Base-by-base conservation (phyloP, 305 asterid genomes). In the Ajuga reptans region DNA sequence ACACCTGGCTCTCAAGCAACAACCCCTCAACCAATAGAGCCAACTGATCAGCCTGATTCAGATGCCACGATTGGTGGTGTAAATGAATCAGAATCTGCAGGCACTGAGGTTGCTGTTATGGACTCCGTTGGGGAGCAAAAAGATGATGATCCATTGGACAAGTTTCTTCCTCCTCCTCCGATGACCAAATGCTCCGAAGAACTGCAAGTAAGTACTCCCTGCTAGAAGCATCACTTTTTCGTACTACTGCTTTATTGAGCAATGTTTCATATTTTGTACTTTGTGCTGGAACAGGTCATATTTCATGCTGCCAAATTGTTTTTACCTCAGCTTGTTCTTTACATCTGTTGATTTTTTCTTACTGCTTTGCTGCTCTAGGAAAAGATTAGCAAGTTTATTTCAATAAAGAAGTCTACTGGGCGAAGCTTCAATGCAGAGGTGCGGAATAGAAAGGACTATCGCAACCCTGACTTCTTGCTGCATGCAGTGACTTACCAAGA, bases 401-500 rank as follows among this genome's bases (percentile, higher is more conserved):
- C 77, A 33, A 69, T 90, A 72, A 90, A 85, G 88, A 87, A 73
- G 80, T 75, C 82, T 64, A 73, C 79, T 69, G 96, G 98, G 56
- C 87, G 86, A 82, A 87, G 94, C 83, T 93, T 82, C 84, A 93
- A 90, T 72, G 74, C 96, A 14, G 97, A 93, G 78, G 96, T 90
- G 79, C 95, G 97, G 75, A 93, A 90, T 56, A 83, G 86, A 73
- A 93, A 93, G 82, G 97, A 89, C 69, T 93, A 93, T 68, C 87
- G 99, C 14, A 93, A 93, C 71, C 99, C 99, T 21, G 96, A 90
- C 79, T 93, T 93, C 79, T 76, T 93, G 84, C 84, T 89, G 75
- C 96, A 89, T 79, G 96, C 97, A 16, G 95, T 93, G 77, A 91
- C 96, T 37, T 87, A 90, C 80, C 97, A 87, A 75, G 86, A 85